phyloP scores from a whole-genome alignment of 2,329 filamentous ascomycete genomes.

The Fusarium decemcellulare region DNA sequence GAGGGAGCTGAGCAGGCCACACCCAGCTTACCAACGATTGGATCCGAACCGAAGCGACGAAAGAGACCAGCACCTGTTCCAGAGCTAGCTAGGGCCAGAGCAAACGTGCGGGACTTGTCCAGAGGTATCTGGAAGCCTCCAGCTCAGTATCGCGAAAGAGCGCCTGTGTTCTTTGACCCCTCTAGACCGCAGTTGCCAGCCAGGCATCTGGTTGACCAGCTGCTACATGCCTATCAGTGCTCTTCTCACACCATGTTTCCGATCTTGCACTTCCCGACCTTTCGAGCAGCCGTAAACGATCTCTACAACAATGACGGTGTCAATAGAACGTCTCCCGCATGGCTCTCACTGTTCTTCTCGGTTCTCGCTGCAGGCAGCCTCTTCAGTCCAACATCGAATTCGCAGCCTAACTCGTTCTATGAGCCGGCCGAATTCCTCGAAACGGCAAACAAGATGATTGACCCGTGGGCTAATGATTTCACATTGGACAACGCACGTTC shows the following conservation, averaged over 20 bases:
- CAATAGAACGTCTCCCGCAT: constrained; percentile 72
- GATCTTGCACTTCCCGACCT: constrained; percentile 89
- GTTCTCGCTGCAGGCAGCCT: constrained; percentile 87
- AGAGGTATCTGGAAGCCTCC: constrained; percentile 87
- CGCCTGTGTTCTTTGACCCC: constrained; percentile 64
- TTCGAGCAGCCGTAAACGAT: constrained; percentile 81
- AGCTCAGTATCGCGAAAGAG: constrained; percentile 71
- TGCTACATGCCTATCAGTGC: constrained; percentile 82
- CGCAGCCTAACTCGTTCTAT: constrained; percentile 66
- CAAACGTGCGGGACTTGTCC: constrained; percentile 80
- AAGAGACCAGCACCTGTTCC: constrained; percentile 73
- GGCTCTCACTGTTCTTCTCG: constrained; percentile 85
- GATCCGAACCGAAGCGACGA: constrained; percentile 75
- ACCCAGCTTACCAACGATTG: constrained; percentile 74
- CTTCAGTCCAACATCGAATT: constrained; percentile 72
- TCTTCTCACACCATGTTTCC: constrained; percentile 87
- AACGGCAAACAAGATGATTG: constrained; percentile 76
- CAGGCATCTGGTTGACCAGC: constrained; percentile 76
- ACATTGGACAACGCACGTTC: constrained; percentile 82
- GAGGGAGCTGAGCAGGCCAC: constrained; percentile 64
- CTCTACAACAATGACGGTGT: constrained; percentile 77
- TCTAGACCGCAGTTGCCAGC: constrained; percentile 78
- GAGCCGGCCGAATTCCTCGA: constrained; percentile 78
- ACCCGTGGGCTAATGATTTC: constrained; percentile 86
- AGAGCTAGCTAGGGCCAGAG: constrained; percentile 79